Conservation (phyloP, 768 basidiomycete genomes). For the Ramaria sp. region DNA sequence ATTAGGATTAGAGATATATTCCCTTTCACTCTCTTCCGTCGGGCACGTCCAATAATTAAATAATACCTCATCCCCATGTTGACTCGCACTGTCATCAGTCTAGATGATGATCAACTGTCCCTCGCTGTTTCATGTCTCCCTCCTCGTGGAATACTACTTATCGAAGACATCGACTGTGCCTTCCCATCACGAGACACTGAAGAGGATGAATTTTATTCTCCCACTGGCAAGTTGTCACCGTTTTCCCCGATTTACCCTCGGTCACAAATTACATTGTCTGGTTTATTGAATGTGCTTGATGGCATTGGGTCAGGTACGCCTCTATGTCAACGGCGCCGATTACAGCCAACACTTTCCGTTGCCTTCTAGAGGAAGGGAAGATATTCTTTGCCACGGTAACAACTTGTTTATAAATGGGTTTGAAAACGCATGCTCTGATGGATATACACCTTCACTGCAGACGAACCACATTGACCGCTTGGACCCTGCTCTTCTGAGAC, state of each 20-base stretch:
- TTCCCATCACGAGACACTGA: conserved; percentile 33
- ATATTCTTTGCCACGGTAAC: conserved; percentile 48
- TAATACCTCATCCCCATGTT: not conserved
- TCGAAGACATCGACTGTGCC: conserved; percentile 53
- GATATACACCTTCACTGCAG: conserved; percentile 19
- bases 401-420: no score
- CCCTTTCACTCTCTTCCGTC: conserved; percentile 37
- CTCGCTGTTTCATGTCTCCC: conserved; percentile 35
- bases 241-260: conserved; percentile 10
- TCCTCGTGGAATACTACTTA: conserved; percentile 41
- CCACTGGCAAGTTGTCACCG: no score
- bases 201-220: not conserved
- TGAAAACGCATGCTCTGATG: no score
- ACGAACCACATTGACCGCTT: conserved; percentile 45
- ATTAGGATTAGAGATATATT: conserved; percentile 19
- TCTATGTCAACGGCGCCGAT: not conserved
- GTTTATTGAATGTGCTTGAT: conserved; percentile 46
- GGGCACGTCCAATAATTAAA: conserved; percentile 24
- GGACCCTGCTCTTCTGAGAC: conserved; percentile 45
- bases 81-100: conserved; percentile 18
- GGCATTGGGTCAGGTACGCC: conserved; percentile 35
- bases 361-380: conserved; percentile 37
- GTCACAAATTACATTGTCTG: conserved; percentile 37
- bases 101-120: conserved; percentile 39
- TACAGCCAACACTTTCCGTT: not conserved